These are phyloP conservation scores for Aspergillus melleus DNA, from an alignment of 2,329 filamentous ascomycete genomes.

Conservation along the genomic window DNA sequence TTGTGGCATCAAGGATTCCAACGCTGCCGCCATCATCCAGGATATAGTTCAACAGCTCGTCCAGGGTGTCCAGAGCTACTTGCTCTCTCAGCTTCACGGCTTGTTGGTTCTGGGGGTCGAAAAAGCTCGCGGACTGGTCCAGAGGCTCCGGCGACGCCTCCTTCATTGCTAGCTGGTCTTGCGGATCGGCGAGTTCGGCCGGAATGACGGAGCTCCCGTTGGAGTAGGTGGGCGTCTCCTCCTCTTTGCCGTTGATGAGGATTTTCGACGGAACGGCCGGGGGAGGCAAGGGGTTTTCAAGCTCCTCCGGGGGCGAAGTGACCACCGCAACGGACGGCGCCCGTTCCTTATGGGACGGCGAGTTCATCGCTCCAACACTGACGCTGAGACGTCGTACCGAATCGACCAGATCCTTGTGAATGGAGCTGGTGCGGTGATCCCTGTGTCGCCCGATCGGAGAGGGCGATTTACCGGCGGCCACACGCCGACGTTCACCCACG, in stretches of 20 bases:
- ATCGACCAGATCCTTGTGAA: conserved; percentile 45
- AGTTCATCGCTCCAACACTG: conserved; percentile 32
- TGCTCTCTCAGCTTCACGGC: conserved; percentile 85
- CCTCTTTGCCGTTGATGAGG: conserved; percentile 57
- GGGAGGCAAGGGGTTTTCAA: conserved; percentile 37
- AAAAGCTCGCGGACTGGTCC: conserved; percentile 91
- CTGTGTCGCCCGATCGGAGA: conserved; percentile 23
- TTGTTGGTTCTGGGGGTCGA: conserved; percentile 82
- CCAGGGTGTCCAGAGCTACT: conserved; percentile 85
- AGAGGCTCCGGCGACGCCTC: conserved; percentile 54
- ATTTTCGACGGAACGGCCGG: conserved; percentile 53
- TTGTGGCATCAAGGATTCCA: conserved; percentile 95
- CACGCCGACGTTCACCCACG: conserved; percentile 84
- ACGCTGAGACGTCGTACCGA: conserved; percentile 46
- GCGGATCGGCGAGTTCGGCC: conserved; percentile 23
- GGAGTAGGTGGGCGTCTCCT: conserved; percentile 23
- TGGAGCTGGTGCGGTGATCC: conserved; percentile 25
- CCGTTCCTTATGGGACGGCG: conserved; percentile 10
- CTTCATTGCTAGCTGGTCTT: conserved; percentile 21
- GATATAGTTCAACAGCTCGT: conserved; percentile 89
- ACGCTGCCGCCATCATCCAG: conserved; percentile 79
- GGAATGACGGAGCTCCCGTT: conserved; percentile 28
- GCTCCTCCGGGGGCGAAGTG: conserved; percentile 24
- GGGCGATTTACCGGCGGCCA: conserved; percentile 62
- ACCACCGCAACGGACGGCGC: conserved; percentile 19